phyloP scores from a whole-genome alignment of 495 filamentous ascomycete genomes.

The Platismatia glauca region DNA sequence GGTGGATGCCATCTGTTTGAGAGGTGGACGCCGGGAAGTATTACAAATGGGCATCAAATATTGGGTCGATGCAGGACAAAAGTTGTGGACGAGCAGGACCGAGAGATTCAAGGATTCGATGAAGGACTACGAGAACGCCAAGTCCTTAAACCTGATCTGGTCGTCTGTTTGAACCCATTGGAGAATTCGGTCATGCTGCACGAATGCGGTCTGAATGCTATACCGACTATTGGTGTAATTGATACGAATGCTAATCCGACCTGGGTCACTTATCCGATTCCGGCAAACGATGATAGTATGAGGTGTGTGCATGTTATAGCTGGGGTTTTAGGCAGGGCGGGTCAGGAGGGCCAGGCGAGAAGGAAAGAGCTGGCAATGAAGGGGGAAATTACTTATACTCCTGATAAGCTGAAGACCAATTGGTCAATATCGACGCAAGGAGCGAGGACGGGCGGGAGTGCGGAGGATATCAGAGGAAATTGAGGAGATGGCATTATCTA shows the following conservation, averaged over 20 bases:
- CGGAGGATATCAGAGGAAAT: slow-evolving; percentile 5
- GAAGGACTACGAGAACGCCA: slow-evolving; percentile 50
- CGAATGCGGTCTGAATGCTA: slow-evolving; percentile 77
- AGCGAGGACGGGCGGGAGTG: slow-evolving; percentile 6
- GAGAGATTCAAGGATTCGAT: slow-evolving; percentile 55
- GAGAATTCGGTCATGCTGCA: slow-evolving; percentile 87
- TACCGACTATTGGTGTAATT: slow-evolving; percentile 90
- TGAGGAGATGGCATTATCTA: neutral
- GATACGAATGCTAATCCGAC: slow-evolving; percentile 91
- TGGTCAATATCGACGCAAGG: neutral
- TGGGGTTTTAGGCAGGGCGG: slow-evolving; percentile 75
- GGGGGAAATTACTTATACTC: slow-evolving; percentile 51
- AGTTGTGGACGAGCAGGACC: slow-evolving; percentile 63
- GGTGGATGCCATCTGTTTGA: slow-evolving; percentile 83
- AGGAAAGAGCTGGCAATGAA: slow-evolving; percentile 51
- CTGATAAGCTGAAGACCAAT: slow-evolving; percentile 9
- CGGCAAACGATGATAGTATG: slow-evolving; percentile 92
- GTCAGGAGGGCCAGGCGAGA: slow-evolving; percentile 60
- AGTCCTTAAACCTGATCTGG: slow-evolving; percentile 75
- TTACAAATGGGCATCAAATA: slow-evolving; percentile 90
- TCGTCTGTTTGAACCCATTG: slow-evolving; percentile 82
- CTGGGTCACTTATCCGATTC: slow-evolving; percentile 94
- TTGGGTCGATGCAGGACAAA: slow-evolving; percentile 55
- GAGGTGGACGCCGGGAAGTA: slow-evolving; percentile 82
- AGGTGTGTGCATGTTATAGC: slow-evolving; percentile 73